These are phyloP conservation scores for Lepraria neglecta DNA, from an alignment of 495 filamentous ascomycete genomes.

Conservation along the genomic window DNA sequence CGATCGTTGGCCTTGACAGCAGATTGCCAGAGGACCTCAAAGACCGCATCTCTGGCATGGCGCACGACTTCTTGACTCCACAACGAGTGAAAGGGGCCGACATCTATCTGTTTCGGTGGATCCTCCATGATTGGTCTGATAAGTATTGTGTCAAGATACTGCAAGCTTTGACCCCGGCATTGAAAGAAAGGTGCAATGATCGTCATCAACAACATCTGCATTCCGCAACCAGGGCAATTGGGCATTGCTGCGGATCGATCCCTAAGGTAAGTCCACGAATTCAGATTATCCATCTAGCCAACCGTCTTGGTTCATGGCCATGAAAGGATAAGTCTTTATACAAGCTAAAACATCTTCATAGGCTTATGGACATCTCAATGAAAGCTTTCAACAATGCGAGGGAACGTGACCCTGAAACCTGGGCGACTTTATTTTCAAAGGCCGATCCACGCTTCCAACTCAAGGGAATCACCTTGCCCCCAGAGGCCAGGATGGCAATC, in stretches of 20 bases:
- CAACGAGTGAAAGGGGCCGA: constrained; percentile 42
- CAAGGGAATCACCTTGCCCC: constrained; percentile 1
- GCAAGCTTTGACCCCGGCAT: constrained; percentile 45
- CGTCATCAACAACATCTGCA: constrained; percentile 41
- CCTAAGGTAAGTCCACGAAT: too few species aligned
- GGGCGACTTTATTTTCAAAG: constrained; percentile 33
- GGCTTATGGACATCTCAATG: constrained; percentile 35
- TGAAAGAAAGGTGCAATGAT: constrained; percentile 38
- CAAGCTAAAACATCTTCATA: too few species aligned
- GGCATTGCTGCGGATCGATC: constrained; percentile 1
- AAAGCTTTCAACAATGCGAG: constrained; percentile 34
- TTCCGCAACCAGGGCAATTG: constrained; percentile 30
- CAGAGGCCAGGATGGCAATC: too few species aligned
- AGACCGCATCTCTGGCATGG: constrained; percentile 38
- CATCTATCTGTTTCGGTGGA: constrained; percentile 45
- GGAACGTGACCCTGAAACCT: constrained; percentile 33
- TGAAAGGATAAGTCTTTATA: too few species aligned
- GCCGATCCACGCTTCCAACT: constrained; percentile 33
- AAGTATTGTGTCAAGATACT: constrained; percentile 41
- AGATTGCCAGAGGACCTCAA: constrained; percentile 36
- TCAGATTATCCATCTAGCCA: too few species aligned
- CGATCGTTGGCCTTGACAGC: constrained; percentile 35
- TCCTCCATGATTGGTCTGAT: constrained; percentile 41
- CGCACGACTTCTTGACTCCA: constrained; percentile 49
- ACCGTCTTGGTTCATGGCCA: too few species aligned